A percentile compares a stretch with the other conserved stretches of the same genome.
Evolutionary conservation across 1,284 basidiomycete species (phyloP).

Genomic region (Cutaneotrichosporon sp.): DNA sequence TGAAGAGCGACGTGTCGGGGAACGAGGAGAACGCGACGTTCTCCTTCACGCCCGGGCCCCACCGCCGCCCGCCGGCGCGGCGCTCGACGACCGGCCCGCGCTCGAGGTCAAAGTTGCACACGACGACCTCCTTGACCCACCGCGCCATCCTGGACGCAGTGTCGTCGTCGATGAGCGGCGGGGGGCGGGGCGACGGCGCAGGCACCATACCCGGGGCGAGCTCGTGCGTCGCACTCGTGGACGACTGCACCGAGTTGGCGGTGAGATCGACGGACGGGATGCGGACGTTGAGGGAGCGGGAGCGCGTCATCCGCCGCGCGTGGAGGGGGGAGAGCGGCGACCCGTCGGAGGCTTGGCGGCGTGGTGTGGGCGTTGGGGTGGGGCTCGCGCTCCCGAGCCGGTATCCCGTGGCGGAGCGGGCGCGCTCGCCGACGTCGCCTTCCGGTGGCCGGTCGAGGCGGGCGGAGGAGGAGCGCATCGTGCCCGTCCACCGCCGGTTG

Average conservation of each 20-base stretch:
- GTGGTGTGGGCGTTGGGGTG: neutral
- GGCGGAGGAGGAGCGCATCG: neutral
- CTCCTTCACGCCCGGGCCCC: conserved; percentile 69
- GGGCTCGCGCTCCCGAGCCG: neutral
- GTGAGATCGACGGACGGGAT: conserved; percentile 18
- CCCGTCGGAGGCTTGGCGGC: neutral
- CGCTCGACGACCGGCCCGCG: conserved; percentile 78
- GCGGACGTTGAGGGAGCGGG: conserved; percentile 20
- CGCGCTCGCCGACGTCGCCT: conserved; percentile 1
- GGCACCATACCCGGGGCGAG: neutral
- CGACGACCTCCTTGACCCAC: conserved; percentile 77
- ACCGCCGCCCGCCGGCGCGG: conserved; percentile 63
- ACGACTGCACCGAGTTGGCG: neutral
- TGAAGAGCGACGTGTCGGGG: conserved; percentile 82
- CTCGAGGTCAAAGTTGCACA: conserved; percentile 87
- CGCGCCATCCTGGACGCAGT: conserved; percentile 62
- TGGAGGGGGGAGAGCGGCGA: neutral
- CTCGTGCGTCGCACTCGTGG: conserved; percentile 8
- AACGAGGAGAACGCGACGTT: conserved; percentile 95
- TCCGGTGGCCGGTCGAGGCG: neutral
- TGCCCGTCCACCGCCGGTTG: no score
- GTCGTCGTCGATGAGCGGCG: conserved; percentile 56
- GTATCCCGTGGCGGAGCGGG: neutral
- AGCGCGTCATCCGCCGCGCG: conserved; percentile 12
- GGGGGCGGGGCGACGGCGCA: conserved; percentile 28